These are phyloP conservation scores for Mycosphaerella arachidis DNA, from an alignment of 2,329 filamentous ascomycete genomes.

Conservation along the genomic window DNA sequence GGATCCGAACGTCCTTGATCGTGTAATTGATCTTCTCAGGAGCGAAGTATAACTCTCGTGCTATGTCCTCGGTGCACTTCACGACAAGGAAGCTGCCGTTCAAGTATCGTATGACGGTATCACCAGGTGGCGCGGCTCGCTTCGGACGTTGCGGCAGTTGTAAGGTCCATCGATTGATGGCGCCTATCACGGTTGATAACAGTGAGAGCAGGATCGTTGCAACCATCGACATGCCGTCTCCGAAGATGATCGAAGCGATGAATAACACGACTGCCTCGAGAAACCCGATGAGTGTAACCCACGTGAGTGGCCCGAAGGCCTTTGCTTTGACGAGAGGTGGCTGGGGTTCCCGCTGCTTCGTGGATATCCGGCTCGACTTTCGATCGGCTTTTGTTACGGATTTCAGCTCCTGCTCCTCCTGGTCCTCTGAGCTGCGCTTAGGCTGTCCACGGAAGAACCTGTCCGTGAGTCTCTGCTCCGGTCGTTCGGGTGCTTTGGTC, in stretches of 20 bases:
- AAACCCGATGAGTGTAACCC: conserved; percentile 44
- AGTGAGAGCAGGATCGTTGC: conserved; percentile 46
- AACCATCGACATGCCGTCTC: conserved; percentile 49
- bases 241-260: conserved; percentile 40
- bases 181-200: conserved; percentile 47
- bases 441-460: conserved; percentile 40
- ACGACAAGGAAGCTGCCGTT: conserved; percentile 50
- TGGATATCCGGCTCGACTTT: not conserved
- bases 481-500: conserved; percentile 10
- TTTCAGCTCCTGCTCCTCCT: not conserved
- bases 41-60: conserved; percentile 50
- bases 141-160: conserved; percentile 37
- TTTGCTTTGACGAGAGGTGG: conserved; percentile 39
- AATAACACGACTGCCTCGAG: conserved; percentile 42
- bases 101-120: conserved; percentile 49
- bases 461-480: conserved; percentile 9
- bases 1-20: conserved; percentile 38
- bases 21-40: conserved; percentile 48
- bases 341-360: not conserved
- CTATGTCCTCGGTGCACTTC: conserved; percentile 47
- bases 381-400: no score
- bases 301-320: conserved; percentile 43
- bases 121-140: conserved; percentile 34
- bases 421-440: conserved; percentile 7
- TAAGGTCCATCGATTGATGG: conserved; percentile 48